These are phyloP conservation scores for Globisporangium solare DNA, from an alignment of 352 stramenopile species.

Conservation along the genomic window DNA sequence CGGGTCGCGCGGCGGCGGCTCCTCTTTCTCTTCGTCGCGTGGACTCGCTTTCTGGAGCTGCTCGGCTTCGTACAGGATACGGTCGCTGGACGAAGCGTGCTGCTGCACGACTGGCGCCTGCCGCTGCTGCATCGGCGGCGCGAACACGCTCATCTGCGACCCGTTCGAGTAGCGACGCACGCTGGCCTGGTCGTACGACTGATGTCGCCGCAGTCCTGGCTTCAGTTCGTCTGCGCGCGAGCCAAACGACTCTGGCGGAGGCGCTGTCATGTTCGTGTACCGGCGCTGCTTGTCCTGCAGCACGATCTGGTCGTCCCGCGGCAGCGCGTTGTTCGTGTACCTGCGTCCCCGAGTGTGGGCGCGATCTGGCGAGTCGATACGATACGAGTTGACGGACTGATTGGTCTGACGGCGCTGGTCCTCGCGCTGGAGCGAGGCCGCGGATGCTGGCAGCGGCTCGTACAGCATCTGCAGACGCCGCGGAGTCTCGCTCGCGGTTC, in stretches of 20 bases:
- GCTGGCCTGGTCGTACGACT: slow-evolving; percentile 5
- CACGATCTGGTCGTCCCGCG: slow-evolving; percentile 6
- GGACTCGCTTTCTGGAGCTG: not conserved
- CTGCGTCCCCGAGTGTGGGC: slow-evolving; percentile 9
- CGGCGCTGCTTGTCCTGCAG: slow-evolving; percentile 3
- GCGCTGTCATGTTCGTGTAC: not conserved
- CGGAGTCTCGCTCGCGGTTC: slow-evolving; percentile 18
- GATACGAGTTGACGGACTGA: slow-evolving; percentile 9
- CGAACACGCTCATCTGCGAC: slow-evolving; percentile 1
- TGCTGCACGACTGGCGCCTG: slow-evolving; percentile 3
- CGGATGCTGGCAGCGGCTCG: slow-evolving; percentile 5
- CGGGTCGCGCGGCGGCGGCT: slow-evolving; percentile 1
- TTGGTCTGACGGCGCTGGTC: slow-evolving; percentile 5
- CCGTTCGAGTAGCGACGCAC: slow-evolving; percentile 12
- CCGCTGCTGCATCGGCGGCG: not conserved
- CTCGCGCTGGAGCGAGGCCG: slow-evolving; percentile 1
- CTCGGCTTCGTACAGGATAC: slow-evolving; percentile 10
- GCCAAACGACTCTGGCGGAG: slow-evolving; percentile 23
- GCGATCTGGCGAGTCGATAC: slow-evolving; percentile 16
- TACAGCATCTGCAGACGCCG: slow-evolving; percentile 23
- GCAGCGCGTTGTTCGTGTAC: slow-evolving; percentile 19
- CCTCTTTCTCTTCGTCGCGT: no score
- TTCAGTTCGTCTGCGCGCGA: slow-evolving; percentile 20
- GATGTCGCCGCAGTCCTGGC: slow-evolving; percentile 12
- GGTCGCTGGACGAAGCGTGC: slow-evolving; percentile 9